Evolutionary conservation across 257 asterid genomes (phyloP).

Genomic region (Jasminum sambac): DNA sequence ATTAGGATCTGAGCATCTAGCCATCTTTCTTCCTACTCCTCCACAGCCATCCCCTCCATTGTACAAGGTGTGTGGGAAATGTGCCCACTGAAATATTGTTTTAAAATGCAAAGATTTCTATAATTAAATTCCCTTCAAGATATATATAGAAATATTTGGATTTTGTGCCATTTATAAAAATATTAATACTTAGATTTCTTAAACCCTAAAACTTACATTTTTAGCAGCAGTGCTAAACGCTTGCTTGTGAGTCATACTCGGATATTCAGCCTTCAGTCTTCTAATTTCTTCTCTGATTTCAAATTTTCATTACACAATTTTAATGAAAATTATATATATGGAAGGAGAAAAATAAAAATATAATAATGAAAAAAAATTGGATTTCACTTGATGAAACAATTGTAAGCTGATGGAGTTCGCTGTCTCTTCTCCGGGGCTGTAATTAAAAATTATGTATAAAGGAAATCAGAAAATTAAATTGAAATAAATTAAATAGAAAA

Average conservation of each 20-base stretch:
- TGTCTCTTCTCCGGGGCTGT: constrained; percentile 80
- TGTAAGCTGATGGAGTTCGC: constrained; percentile 79
- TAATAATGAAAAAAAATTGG: not conserved
- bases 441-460: not conserved
- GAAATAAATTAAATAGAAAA: not conserved
- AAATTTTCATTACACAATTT: not conserved
- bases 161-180: not conserved
- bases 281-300: constrained; percentile 60
- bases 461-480: not conserved
- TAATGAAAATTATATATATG: not conserved
- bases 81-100: constrained; percentile 70
- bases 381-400: constrained; percentile 72
- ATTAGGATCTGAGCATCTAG: constrained; percentile 21
- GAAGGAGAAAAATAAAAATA: no score
- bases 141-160: not conserved
- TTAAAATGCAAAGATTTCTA: not conserved
- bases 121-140: constrained; percentile 5
- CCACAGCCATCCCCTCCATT: constrained; percentile 37
- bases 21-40: constrained; percentile 34
- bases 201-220: constrained; percentile 48
- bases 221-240: constrained; percentile 88
- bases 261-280: constrained; percentile 66
- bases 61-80: constrained; percentile 46
- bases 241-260: constrained; percentile 80
- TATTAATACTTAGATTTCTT: not conserved